These are phyloP conservation scores for Chaetomiaceae sp. DNA, from an alignment of 2,329 filamentous ascomycete species.

Conservation along the genomic window DNA sequence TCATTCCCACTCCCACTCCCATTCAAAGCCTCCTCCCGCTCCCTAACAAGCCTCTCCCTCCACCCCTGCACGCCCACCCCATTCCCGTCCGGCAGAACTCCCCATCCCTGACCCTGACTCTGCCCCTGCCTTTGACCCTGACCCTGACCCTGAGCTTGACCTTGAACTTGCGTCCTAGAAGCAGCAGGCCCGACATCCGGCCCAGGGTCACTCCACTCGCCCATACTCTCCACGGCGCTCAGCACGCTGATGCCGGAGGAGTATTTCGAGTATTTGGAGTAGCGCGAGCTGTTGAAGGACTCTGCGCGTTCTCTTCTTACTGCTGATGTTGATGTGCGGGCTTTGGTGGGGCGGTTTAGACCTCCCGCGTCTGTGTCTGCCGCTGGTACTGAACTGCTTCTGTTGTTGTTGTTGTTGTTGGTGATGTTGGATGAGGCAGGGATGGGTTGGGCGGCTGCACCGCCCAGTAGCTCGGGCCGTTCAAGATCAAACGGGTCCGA, in stretches of 20 bases:
- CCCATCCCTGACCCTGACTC: not conserved
- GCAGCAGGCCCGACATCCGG: conserved; percentile 45
- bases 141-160: too few species aligned
- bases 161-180: too few species aligned
- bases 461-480: conserved; percentile 41
- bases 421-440: conserved; percentile 13
- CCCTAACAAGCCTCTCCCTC: conserved; percentile 18
- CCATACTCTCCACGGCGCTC: conserved; percentile 22
- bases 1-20: conserved; percentile 18
- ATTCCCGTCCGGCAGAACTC: conserved; percentile 29
- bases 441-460: conserved; percentile 21
- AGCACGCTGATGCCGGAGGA: conserved; percentile 43
- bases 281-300: conserved; percentile 35
- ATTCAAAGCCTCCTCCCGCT: not conserved
- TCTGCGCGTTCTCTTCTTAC: conserved; percentile 29
- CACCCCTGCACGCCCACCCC: conserved; percentile 22
- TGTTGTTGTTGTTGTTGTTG: conserved; percentile 30
- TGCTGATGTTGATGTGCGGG: conserved; percentile 29
- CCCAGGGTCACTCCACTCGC: conserved; percentile 50
- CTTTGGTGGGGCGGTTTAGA: not conserved
- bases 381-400: conserved; percentile 3
- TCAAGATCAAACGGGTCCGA: conserved; percentile 65
- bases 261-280: conserved; percentile 37
- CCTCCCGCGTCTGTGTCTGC: not conserved
- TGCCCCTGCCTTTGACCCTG: too few species aligned